phyloP scores from a whole-genome alignment of 2,329 filamentous ascomycete species.

The Nemania bipapillata region DNA sequence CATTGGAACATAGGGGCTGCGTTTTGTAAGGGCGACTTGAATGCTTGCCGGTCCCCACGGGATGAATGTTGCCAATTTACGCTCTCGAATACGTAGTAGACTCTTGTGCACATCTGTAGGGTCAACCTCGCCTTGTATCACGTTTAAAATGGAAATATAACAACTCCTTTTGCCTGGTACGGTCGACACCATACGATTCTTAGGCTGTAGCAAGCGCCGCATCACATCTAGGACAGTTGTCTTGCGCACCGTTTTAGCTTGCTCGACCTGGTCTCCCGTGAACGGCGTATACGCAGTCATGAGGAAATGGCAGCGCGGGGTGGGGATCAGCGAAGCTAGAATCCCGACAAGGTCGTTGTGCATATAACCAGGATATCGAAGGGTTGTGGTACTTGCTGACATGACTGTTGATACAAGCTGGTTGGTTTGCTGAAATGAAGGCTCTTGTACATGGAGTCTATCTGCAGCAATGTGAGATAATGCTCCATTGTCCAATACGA shows the following conservation, averaged over 20 bases:
- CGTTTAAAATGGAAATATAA: conserved; percentile 98
- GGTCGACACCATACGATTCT: conserved; percentile 99
- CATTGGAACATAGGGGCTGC: conserved; percentile 94
- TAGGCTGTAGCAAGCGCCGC: conserved; percentile 92
- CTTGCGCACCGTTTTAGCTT: conserved; percentile 97
- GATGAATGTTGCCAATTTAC: conserved; percentile 93
- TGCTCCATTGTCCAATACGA: conserved; percentile 95
- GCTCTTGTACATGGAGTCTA: conserved; percentile 91
- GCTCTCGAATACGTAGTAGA: conserved; percentile 91
- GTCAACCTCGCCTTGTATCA: conserved; percentile 98
- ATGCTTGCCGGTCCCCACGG: conserved; percentile 98
- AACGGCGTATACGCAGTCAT: conserved; percentile 99
- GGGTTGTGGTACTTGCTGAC: conserved; percentile 95
- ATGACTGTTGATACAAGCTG: conserved; percentile 97
- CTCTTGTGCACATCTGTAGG: conserved; percentile 99
- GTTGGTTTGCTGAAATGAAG: conserved; percentile 97
- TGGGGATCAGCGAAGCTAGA: conserved; percentile 93
- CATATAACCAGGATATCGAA: conserved; percentile 98
- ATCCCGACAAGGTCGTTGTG: conserved; percentile 99
- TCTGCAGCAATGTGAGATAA: conserved; percentile 94
- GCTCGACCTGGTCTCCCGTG: conserved; percentile 93
- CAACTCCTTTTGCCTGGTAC: conserved; percentile 96
- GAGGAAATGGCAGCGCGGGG: conserved; percentile 95
- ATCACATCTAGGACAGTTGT: conserved; percentile 98
- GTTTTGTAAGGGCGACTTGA: conserved; percentile 94